Evolutionary conservation across 169 alveolate species (phyloP), one percentile per base, ranked within the genome.

Genomic region (Plasmodium cynomolgi): DNA sequence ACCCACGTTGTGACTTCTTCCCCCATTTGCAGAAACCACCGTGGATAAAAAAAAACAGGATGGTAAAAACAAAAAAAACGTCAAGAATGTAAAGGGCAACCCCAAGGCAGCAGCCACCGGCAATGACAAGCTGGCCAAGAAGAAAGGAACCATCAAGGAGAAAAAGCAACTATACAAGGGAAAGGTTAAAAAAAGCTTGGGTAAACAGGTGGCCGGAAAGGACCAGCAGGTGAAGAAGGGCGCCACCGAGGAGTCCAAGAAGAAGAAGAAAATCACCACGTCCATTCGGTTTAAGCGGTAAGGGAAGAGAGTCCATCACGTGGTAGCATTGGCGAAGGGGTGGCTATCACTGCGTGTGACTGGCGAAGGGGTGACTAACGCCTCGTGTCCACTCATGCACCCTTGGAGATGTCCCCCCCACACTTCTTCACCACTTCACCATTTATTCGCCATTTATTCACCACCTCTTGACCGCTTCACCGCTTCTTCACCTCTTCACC

Each of bases 211-310:
- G 4, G 39, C 11, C 13, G 39, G 80, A 11, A 84, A 84, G 80
- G 72, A 84, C 15, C 54, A 73, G 34, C 26, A 47, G 75, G 29
- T 62, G 33, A 84, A 84, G 54, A 68, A 33, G 26, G 39, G 11
- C 5, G 54, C 74, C 74, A 11, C 20, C 13, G 71, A 15, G 54
- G 84, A 31, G 8, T 47, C 37, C 26, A 74, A 84, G 23, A 29
- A 15, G 34, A 44, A 84, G 84, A 84, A 83, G 47, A 83, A 68
- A 31, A 83, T 84, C 5, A 74, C 8, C 62, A 72, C 84, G 5
- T 84, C 93, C 68, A 84, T 84, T 50, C 84, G 80, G 29, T 84
- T 73, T 50, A 84, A 84, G 80, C 47, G 84, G 93, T 82, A 50
- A 75, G 23, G 0, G 20, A 1, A 6, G 4, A 20, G 41, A 23